phyloP scores from a whole-genome alignment of 164 flowering plant species.

The Paratinospora sagittata region DNA sequence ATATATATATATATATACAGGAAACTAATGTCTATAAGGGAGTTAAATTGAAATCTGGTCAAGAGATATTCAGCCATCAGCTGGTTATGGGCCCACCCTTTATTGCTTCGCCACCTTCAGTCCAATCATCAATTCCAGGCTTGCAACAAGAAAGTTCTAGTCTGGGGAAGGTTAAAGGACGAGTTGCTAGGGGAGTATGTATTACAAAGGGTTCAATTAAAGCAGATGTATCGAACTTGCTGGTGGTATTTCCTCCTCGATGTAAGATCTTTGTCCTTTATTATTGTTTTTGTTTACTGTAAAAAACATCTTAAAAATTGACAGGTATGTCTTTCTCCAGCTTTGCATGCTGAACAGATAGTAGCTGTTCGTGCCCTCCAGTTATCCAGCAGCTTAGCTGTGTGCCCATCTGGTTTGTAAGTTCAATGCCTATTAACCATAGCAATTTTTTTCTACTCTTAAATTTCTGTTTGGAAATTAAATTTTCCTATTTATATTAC shows the following conservation, averaged over 20 bases:
- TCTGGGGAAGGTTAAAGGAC: slow-evolving; percentile 21
- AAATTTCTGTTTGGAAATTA: neutral
- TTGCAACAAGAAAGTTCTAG: slow-evolving; percentile 19
- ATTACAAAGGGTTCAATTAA: slow-evolving; percentile 48
- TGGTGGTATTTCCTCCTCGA: slow-evolving; percentile 76
- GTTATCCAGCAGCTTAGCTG: slow-evolving; percentile 53
- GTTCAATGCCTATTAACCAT: slow-evolving; percentile 18
- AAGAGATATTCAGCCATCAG: slow-evolving; percentile 58
- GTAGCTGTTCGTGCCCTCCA: slow-evolving; percentile 70
- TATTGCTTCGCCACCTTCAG: slow-evolving; percentile 22
- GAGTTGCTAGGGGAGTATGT: slow-evolving; percentile 83
- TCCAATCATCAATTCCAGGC: slow-evolving; percentile 17
- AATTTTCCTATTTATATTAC: neutral
- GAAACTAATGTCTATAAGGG: slow-evolving; percentile 51
- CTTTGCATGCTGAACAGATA: slow-evolving; percentile 67
- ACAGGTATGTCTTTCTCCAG: slow-evolving; percentile 31
- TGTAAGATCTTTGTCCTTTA: slow-evolving; percentile 40
- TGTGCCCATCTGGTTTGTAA: slow-evolving; percentile 82
- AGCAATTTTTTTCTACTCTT: neutral
- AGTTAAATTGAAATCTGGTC: slow-evolving; percentile 74
- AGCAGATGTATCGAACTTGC: slow-evolving; percentile 45
- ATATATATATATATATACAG: slow-evolving; percentile 30
- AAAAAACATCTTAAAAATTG: slow-evolving; percentile 3
- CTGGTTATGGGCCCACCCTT: slow-evolving; percentile 65
- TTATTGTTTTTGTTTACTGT: neutral